Evolutionary conservation across 441 rosid genomes (phyloP).

Genomic region (Kokia cookei): DNA sequence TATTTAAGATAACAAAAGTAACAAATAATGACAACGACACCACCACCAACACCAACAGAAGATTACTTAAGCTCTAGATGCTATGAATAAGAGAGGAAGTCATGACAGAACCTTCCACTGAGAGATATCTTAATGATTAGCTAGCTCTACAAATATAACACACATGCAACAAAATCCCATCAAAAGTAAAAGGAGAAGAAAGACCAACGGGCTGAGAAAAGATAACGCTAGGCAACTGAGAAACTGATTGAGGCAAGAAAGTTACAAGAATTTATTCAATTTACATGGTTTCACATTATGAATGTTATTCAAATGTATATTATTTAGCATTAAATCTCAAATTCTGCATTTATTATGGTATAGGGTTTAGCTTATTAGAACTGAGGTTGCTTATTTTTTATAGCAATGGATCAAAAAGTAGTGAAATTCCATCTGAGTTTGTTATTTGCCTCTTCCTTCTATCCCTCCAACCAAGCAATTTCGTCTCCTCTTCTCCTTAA

Average conservation of each 20-base stretch:
- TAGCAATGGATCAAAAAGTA: neutral
- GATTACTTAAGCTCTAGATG: neutral
- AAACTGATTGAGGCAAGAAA: neutral
- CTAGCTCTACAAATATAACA: neutral
- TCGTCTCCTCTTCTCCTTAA: neutral
- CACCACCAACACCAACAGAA: neutral
- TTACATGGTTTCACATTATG: neutral
- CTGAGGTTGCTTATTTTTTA: neutral
- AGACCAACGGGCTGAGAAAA: neutral
- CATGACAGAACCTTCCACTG: neutral
- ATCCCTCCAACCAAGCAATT: neutral
- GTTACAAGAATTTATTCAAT: neutral
- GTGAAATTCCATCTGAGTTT: neutral
- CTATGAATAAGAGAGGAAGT: neutral
- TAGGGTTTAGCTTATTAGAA: neutral
- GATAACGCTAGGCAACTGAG: neutral
- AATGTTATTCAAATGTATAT: neutral
- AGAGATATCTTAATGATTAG: neutral
- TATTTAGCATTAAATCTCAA: neutral
- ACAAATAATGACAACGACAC: neutral
- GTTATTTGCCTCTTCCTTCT: neutral
- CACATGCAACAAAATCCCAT: neutral
- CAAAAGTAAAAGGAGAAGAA: neutral
- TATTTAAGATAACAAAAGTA: neutral
- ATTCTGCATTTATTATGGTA: neutral